Evolutionary conservation across 306 rosid genomes (phyloP).

Genomic region (Purshia tridentata): DNA sequence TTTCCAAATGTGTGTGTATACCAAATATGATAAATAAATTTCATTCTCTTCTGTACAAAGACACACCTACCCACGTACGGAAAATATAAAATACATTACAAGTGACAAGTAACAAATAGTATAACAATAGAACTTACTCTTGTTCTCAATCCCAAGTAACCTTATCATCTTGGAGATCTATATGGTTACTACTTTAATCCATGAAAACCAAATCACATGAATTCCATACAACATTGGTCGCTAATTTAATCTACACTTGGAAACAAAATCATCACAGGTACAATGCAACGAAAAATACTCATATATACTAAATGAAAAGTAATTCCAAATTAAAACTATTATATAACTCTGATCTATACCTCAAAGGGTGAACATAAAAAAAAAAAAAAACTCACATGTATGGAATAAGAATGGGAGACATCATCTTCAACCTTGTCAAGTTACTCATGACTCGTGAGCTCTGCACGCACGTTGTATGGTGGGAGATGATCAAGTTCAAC

Average conservation of each 20-base stretch:
- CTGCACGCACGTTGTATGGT: neutral
- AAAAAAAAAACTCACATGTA: neutral
- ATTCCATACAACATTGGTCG: neutral
- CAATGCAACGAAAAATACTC: no score
- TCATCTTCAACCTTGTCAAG: neutral
- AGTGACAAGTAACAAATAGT: neutral
- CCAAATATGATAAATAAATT: no score
- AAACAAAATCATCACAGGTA: conserved; percentile 1
- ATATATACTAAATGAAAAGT: no score
- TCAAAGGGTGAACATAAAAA: neutral
- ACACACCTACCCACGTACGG: no score
- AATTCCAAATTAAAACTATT: neutral
- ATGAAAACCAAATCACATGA: conserved; percentile 10
- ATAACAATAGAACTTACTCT: neutral
- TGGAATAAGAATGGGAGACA: neutral
- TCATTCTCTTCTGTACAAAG: no score
- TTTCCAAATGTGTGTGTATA: no score
- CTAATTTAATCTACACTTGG: neutral
- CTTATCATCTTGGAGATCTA: conserved; percentile 11
- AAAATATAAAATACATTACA: no score
- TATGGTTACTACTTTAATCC: neutral
- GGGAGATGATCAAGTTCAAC: neutral
- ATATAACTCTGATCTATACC: no score
- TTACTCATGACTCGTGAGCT: neutral
- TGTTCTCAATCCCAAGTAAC: neutral